Base-by-base conservation (phyloP, 345 rosid genomes). In the Microcos paniculata region DNA sequence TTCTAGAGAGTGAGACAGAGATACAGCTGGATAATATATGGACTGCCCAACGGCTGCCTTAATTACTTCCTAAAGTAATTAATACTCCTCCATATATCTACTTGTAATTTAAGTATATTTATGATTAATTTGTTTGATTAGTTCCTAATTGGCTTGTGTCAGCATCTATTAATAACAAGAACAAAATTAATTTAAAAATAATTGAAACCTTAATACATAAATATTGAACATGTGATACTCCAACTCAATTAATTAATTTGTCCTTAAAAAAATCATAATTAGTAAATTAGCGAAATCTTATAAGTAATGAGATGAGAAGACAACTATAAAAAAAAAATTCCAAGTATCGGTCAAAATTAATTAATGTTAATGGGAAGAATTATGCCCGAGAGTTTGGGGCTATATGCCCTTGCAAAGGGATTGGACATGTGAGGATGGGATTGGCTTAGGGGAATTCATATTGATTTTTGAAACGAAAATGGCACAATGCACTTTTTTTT, bases 1-100 rank as follows among this genome's bases (percentile, higher is more conserved):
- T 18, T 68, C 23, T 66, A 9, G 52, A 43, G n/a, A 42, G 72
- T 26, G 8, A 67, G 23, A 69, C 15, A 28, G 24, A 6, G n/a
- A 33, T 51, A 66, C 70, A 73, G 77, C 81, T 78, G 81, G 73
- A 57, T 43, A 6, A 24, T 6, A 56, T 65, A 35, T 59, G 68
- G 73, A 78, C 81, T 26, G 28, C 62, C 42, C 55, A 78, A 67
- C 81, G 1, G 19, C 64, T 64, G n/a, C 72, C 19, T 23, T 53
- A 70, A 65, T 66, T 66, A 43, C 31, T 63, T 38, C 49, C 49
- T n/a, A 38, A 33, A 63, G 21, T n/a, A 56, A 9, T 23, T 16
- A 16, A 16, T 15, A 46, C 1, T 46, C 13, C 19, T 5, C 21
- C 5, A 19, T 18, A 49, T 15, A 52, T 9, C 2, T 45, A 8